phyloP scores from a whole-genome alignment of 192 early-diverging fungal species.

The Phlyctochytrium arcticum region DNA sequence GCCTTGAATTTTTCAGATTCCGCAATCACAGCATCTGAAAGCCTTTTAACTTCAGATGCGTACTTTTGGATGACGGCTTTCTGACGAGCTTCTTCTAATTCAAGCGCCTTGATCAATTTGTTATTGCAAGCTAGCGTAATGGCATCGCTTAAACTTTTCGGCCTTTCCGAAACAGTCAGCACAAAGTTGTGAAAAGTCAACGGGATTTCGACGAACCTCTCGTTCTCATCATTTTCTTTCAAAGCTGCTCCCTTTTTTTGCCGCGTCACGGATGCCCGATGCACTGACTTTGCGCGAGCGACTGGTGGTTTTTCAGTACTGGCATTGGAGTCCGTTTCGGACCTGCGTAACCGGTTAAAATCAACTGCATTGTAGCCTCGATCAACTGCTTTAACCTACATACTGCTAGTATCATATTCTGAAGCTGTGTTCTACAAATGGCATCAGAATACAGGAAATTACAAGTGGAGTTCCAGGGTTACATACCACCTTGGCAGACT shows the following conservation, averaged over 20 bases:
- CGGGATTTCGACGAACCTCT: neutral
- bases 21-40: constrained; percentile 15
- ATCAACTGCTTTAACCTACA: too few species aligned
- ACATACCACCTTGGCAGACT: too few species aligned
- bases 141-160: neutral
- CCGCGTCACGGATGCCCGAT: neutral
- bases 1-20: too few species aligned
- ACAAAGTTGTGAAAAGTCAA: neutral
- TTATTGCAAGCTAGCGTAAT: constrained; percentile 14
- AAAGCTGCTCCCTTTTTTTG: neutral
- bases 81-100: constrained; percentile 31
- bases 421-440: too few species aligned
- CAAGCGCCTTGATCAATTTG: constrained; percentile 32
- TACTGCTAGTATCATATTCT: too few species aligned
- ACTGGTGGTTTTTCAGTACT: neutral
- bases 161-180: neutral
- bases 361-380: too few species aligned
- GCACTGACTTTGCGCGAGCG: neutral
- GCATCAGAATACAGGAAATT: too few species aligned
- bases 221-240: neutral
- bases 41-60: constrained; percentile 29
- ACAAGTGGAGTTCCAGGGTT: too few species aligned
- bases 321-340: too few species aligned
- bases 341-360: too few species aligned
- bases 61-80: constrained; percentile 27